Base-by-base conservation (phyloP, 345 rosid genomes). In the Ceriops zippeliana region DNA sequence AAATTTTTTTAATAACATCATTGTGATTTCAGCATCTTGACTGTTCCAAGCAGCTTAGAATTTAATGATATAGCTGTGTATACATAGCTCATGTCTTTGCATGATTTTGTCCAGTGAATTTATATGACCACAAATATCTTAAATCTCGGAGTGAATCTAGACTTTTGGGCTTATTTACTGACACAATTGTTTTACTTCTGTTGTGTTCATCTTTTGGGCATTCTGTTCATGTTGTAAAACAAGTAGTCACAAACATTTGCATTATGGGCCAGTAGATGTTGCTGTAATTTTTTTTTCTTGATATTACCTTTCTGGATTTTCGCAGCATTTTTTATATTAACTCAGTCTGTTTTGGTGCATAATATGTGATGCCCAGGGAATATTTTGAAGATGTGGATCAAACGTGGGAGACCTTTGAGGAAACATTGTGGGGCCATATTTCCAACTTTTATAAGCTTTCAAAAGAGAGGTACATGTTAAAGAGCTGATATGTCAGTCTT, bases 381-480 rank as follows among this genome's bases (percentile, higher is more conserved):
- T 95, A 95, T 83, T 95, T 95, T 82, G 98, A 95, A 85, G 99
- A 95, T 58, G 96, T 95, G 47, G 99, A 95, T 87, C 85, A 66
- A 70, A 90, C 90, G 4, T 95, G 99, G 98, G 99, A 89, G 82
- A 92, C 97, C 60, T 91, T 95, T 81, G 99, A 95, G 81, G 89
- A 90, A 79, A 89, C 93, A 79, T 79, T 95, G 76, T 95, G 99
- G 99, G 89, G 83, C 54, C 96, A 90, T 69, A 69, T 95, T 71
- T 63, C 87, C 70, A 92, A 90, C 83, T 90, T 86, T 73, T 86
- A 85, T 78, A 89, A 86, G 81, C 97, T 91, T 62, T 83, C 99
- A 24, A 95, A 95, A 83, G 98, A 95, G 81, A 95, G 99, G 99
- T 95, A 83, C 51, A 38, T 8, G n/a, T 42, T 53, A 26, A 57